Evolutionary conservation across 2,329 filamentous ascomycete species (phyloP).

Genomic region (Exophiala oligosperma): DNA sequence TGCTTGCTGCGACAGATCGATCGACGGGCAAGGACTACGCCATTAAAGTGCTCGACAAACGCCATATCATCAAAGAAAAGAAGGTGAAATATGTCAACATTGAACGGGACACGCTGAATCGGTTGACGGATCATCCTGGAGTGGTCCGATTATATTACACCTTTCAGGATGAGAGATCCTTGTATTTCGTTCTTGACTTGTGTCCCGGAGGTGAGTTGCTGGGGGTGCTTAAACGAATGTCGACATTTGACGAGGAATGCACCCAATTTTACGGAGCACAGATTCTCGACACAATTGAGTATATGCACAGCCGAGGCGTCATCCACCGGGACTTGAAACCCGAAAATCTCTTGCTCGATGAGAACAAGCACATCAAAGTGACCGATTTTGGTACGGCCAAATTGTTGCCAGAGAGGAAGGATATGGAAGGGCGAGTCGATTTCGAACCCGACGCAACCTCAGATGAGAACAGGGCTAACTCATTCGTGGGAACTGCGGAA

Average conservation of each 20-base stretch:
- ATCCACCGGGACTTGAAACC: conserved; percentile 97
- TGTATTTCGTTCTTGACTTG: conserved; percentile 95
- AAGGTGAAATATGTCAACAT: conserved; percentile 99
- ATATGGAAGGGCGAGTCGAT: conserved; percentile 42
- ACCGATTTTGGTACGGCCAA: conserved; percentile 99
- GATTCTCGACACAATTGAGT: conserved; percentile 93
- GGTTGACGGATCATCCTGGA: conserved; percentile 92
- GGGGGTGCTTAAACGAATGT: conserved; percentile 89
- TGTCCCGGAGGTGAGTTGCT: conserved; percentile 90
- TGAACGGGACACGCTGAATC: conserved; percentile 95
- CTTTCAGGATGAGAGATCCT: conserved; percentile 91
- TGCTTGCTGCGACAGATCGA: conserved; percentile 87
- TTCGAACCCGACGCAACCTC: conserved; percentile 45
- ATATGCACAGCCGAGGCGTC: conserved; percentile 95
- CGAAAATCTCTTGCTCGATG: conserved; percentile 92
- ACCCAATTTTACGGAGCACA: conserved; percentile 92
- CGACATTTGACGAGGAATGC: conserved; percentile 93
- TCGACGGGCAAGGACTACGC: conserved; percentile 95
- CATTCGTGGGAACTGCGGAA: conserved; percentile 96
- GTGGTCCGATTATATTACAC: conserved; percentile 98
- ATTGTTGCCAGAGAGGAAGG: conserved; percentile 62
- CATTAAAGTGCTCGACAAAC: conserved; percentile 96
- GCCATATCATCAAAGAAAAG: conserved; percentile 99
- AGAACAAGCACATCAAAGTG: conserved; percentile 97
- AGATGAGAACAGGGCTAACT: conserved; percentile 70